Conservation (phyloP, 2,329 filamentous ascomycete genomes). For the Cytospora piceae region DNA sequence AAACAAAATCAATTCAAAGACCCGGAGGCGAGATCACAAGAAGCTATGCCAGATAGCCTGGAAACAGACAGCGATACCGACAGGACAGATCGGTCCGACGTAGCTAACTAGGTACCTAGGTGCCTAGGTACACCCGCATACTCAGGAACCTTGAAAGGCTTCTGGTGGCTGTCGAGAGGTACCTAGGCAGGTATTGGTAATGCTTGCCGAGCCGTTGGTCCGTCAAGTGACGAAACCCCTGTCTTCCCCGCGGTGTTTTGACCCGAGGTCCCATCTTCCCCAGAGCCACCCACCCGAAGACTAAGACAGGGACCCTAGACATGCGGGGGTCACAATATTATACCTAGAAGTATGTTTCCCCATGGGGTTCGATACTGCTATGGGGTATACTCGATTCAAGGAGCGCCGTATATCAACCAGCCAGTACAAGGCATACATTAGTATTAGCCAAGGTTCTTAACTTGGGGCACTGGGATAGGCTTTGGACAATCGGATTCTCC, state of each 20-base stretch:
- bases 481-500: too few species aligned
- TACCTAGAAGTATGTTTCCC: too few species aligned
- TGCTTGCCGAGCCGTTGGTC: slow-evolving; percentile 29
- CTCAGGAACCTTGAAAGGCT: too few species aligned
- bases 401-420: too few species aligned
- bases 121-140: too few species aligned
- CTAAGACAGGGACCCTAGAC: not conserved
- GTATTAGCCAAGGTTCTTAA: too few species aligned
- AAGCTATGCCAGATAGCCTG: slow-evolving; percentile 8
- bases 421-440: too few species aligned
- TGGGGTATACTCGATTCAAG: too few species aligned
- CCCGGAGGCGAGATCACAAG: not conserved
- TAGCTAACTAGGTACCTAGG: not conserved
- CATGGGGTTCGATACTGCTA: too few species aligned
- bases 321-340: not conserved
- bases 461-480: too few species aligned
- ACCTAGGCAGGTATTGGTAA: slow-evolving; percentile 21
- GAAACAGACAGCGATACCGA: slow-evolving; percentile 25
- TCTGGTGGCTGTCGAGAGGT: too few species aligned
- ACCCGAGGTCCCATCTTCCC: slow-evolving; percentile 17
- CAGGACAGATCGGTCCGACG: not conserved
- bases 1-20: not conserved
- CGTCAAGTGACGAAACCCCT: not conserved
- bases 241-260: slow-evolving; percentile 15
- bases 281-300: not conserved